A percentile compares a stretch with the other conserved stretches of the same genome.
Conservation (phyloP, 2,329 filamentous ascomycete species). For the Metarhizium rileyi region DNA sequence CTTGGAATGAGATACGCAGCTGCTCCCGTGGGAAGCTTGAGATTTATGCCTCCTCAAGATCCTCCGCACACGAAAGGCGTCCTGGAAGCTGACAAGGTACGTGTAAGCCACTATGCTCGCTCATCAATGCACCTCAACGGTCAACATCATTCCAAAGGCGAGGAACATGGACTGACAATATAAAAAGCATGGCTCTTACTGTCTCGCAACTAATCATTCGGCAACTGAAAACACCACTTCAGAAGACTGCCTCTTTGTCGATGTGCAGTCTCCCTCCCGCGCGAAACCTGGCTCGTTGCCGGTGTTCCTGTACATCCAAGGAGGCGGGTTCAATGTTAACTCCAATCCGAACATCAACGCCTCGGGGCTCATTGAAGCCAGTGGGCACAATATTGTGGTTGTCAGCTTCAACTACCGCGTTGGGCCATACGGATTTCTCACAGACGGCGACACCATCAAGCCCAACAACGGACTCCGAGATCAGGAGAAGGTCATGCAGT, state of each 20-base stretch:
- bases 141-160: neutral
- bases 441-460: slow-evolving; percentile 43
- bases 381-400: slow-evolving; percentile 52
- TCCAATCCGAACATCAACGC: slow-evolving; percentile 47
- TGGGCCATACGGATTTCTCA: slow-evolving; percentile 63
- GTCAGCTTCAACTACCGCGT: slow-evolving; percentile 72
- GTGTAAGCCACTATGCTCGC: slow-evolving; percentile 1
- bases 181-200: slow-evolving; percentile 9
- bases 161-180: neutral
- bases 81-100: slow-evolving; percentile 45
- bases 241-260: slow-evolving; percentile 63
- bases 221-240: slow-evolving; percentile 21
- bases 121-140: neutral
- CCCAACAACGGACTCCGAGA: slow-evolving; percentile 63
- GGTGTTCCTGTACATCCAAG: slow-evolving; percentile 51
- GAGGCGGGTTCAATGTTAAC: slow-evolving; percentile 48
- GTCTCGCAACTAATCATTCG: slow-evolving; percentile 20
- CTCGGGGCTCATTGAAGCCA: slow-evolving; percentile 45
- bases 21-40: slow-evolving; percentile 52
- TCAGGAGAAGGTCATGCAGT: slow-evolving; percentile 58
- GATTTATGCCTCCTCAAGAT: slow-evolving; percentile 59
- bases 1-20: slow-evolving; percentile 67
- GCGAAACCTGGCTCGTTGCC: slow-evolving; percentile 44
- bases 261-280: slow-evolving; percentile 50
- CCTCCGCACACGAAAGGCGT: slow-evolving; percentile 36